Percentiles rank a stretch among this genome's conserved stretches.
Conservation (phyloP, 768 basidiomycete genomes). For the Psilocybe subaeruginosa region DNA sequence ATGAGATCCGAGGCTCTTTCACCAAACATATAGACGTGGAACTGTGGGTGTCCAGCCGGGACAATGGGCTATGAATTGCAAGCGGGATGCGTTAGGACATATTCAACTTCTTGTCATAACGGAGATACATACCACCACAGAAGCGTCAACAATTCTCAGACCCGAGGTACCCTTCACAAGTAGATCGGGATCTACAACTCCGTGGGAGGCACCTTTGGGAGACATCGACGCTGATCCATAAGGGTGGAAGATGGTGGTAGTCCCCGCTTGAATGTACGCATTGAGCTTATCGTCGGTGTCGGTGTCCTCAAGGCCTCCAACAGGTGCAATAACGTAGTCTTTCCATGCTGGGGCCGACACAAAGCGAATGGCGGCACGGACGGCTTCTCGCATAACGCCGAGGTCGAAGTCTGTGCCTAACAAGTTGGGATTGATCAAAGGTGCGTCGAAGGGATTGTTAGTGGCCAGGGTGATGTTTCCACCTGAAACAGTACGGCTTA, state of each 20-base stretch:
- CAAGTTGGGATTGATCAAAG: background rate
- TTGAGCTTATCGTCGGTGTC: conserved; percentile 12
- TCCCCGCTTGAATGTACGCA: conserved; percentile 16
- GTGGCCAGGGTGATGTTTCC: background rate
- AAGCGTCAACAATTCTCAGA: conserved; percentile 20
- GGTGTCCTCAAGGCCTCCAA: conserved; percentile 12
- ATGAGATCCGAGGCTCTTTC: conserved; percentile 19
- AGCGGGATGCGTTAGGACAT: background rate
- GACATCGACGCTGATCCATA: conserved; percentile 35
- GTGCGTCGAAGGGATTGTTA: conserved; percentile 1
- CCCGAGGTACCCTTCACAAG: conserved; percentile 33
- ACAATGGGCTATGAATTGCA: conserved; percentile 7
- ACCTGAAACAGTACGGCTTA: background rate
- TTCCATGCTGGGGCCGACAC: conserved; percentile 24
- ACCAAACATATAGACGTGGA: conserved; percentile 23
- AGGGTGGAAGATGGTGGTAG: conserved; percentile 27
- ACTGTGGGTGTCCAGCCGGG: conserved; percentile 6
- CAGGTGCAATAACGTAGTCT: conserved; percentile 19
- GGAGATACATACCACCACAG: conserved; percentile 32
- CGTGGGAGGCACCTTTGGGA: conserved; percentile 23
- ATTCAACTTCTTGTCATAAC: background rate
- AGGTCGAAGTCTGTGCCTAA: background rate
- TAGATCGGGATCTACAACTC: conserved; percentile 39
- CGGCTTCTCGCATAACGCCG: background rate
- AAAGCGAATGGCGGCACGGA: conserved; percentile 16